Percentiles rank a stretch among this genome's conserved stretches.
Evolutionary conservation across 345 rosid genomes (phyloP).

Genomic region (Populus simonii): DNA sequence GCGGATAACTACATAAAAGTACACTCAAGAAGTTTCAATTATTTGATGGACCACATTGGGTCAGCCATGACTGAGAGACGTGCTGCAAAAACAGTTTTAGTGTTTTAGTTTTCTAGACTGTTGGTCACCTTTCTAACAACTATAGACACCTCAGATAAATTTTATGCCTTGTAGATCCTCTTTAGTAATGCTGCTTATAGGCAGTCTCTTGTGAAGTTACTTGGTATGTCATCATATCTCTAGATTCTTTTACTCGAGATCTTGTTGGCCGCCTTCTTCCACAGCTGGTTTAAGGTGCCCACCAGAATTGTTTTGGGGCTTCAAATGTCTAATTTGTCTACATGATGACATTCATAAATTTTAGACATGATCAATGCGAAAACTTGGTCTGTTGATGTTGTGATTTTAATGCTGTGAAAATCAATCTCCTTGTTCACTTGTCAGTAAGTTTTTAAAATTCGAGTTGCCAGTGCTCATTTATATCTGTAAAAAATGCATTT

Average conservation of each 20-base stretch:
- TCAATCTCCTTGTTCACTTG: too few species aligned
- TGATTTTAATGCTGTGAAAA: too few species aligned
- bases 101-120: neutral
- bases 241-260: neutral
- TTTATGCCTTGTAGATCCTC: neutral
- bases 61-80: neutral
- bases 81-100: neutral
- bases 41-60: neutral
- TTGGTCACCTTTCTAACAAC: neutral
- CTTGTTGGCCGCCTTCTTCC: neutral
- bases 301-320: too few species aligned
- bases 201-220: neutral
- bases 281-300: neutral
- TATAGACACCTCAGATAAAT: neutral
- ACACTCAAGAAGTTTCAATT: neutral
- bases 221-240: neutral
- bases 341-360: too few species aligned
- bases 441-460: too few species aligned
- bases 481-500: too few species aligned
- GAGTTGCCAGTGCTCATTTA: too few species aligned
- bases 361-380: too few species aligned
- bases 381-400: too few species aligned
- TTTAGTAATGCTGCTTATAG: neutral
- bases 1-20: neutral
- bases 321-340: too few species aligned